A percentile compares a stretch with the other conserved stretches of the same genome.
phyloP scores from a whole-genome alignment of 805 yeast genomes.

The Maudiozyma barnettii region DNA sequence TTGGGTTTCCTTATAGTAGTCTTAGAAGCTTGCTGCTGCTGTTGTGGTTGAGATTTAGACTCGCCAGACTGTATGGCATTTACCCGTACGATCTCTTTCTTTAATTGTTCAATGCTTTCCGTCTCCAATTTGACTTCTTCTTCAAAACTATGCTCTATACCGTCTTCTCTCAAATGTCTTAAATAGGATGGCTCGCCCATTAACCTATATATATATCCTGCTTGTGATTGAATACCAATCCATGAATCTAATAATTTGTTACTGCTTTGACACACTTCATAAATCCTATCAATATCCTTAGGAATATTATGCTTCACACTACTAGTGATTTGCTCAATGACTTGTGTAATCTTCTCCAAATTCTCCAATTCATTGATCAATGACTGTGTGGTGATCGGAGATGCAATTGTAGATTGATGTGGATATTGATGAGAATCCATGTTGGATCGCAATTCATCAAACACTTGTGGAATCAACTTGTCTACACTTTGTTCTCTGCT shows the following conservation, averaged over 20 bases:
- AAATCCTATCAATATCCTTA: slow-evolving; percentile 25
- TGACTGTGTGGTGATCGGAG: slow-evolving; percentile 22
- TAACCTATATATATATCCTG: slow-evolving; percentile 43
- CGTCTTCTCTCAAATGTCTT: slow-evolving; percentile 24
- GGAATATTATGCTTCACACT: slow-evolving; percentile 15
- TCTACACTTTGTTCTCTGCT: slow-evolving; percentile 6
- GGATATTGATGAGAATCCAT: slow-evolving; percentile 6
- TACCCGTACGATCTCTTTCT: not conserved
- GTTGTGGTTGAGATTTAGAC: not conserved
- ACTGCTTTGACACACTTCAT: slow-evolving; percentile 39
- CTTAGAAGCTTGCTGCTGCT: not conserved
- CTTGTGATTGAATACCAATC: slow-evolving; percentile 54
- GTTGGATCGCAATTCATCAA: slow-evolving; percentile 25
- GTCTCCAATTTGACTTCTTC: slow-evolving; percentile 8
- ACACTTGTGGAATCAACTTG: slow-evolving; percentile 26
- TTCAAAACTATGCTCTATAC: slow-evolving; percentile 22
- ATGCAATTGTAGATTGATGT: not conserved
- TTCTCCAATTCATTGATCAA: slow-evolving; percentile 23
- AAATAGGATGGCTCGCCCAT: slow-evolving; percentile 35
- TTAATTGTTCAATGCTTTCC: slow-evolving; percentile 15
- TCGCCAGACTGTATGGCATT: not conserved
- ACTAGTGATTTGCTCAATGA: slow-evolving; percentile 19
- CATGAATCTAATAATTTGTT: slow-evolving; percentile 46
- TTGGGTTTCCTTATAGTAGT: not conserved
- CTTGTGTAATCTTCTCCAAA: slow-evolving; percentile 23